Evolutionary conservation across 257 asterid species (phyloP).

Genomic region (Catharanthus roseus): DNA sequence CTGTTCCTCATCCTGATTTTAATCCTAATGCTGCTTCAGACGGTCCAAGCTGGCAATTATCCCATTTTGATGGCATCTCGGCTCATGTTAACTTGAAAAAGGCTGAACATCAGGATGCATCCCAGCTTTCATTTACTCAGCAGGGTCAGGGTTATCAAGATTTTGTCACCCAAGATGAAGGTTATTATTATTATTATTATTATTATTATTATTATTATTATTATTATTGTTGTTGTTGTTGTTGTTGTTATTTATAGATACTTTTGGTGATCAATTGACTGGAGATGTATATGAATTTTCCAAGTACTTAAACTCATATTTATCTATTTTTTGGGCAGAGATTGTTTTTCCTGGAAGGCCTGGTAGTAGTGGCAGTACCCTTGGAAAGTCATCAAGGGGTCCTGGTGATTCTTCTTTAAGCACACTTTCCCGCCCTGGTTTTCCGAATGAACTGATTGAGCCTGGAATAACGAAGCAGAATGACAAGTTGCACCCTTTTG

Average conservation of each 20-base stretch:
- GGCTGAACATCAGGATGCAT: conserved; percentile 44
- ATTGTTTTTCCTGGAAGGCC: conserved; percentile 83
- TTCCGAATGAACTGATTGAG: conserved; percentile 35
- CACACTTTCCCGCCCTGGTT: conserved; percentile 30
- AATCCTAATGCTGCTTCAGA: conserved; percentile 33
- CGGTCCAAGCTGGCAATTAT: conserved; percentile 45
- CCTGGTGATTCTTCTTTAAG: conserved; percentile 38
- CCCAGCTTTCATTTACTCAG: conserved; percentile 39
- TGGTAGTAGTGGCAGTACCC: conserved; percentile 56
- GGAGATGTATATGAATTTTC: background rate
- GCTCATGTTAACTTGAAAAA: conserved; percentile 37
- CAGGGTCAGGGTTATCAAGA: conserved; percentile 44
- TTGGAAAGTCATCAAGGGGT: conserved; percentile 40
- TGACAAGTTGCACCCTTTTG: conserved; percentile 61
- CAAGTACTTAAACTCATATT: conserved; percentile 3
- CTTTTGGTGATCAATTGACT: conserved; percentile 6
- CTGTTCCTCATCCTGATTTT: conserved; percentile 40
- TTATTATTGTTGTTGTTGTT: too few relatives aligned
- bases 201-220: conserved; percentile 17
- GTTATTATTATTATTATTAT: conserved; percentile 23
- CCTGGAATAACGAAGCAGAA: conserved; percentile 38
- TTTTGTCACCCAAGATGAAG: conserved; percentile 67
- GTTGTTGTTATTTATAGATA: conserved; percentile 18
- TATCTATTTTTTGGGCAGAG: conserved; percentile 37
- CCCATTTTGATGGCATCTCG: conserved; percentile 50